Evolutionary conservation across 2,329 filamentous ascomycete species (phyloP), one percentile per base, ranked within the genome.

Genomic region (Venturia asperata): DNA sequence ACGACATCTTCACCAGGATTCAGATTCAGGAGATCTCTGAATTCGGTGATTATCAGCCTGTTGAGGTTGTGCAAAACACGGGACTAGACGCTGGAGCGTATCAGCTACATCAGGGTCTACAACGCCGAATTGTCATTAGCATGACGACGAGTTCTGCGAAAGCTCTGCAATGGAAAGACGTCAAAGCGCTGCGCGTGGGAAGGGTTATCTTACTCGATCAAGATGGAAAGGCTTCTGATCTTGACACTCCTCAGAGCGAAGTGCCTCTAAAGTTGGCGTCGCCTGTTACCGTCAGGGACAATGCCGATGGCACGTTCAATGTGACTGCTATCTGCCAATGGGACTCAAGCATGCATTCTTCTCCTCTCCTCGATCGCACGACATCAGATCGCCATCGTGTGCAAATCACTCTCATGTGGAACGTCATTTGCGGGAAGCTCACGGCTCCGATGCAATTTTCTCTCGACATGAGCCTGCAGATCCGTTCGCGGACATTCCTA

Each of bases 1-100:
- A 99, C 73, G 94, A 99, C 74, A 82, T 99, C 34, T 91, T 99
- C 71, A 88, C 91, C 0, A 85, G 91, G 34, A 80, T 96, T 9
- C 92, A 97, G 75, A 86, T 99, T 43, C 85, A 96, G 61, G 94
- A 99, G 74, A 86, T 99, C 69, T 88, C 92, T 52, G 94, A 99
- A 77, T 87, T 88, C 66, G 94, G 94, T 55, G 89, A 92, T 64
- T 97, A 99, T 71, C 83, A 90, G 43, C 91, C 94, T 0, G 92
- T 97, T 2, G 94, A 99, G 72, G 93, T 97, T 5, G 85, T 94
- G 2, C 93, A 97, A 75, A 88, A 84, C 21, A 90, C 83, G 73
- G 89, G 91, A 70, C 81, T 92, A 47, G 94, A 99, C 72, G 81
- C 83, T n/a, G 94, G 94, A 9, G 90, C 91, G 0, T 97, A 95